Base-by-base conservation (phyloP, 1,284 basidiomycete species). In the Trichosporon ovoides region DNA sequence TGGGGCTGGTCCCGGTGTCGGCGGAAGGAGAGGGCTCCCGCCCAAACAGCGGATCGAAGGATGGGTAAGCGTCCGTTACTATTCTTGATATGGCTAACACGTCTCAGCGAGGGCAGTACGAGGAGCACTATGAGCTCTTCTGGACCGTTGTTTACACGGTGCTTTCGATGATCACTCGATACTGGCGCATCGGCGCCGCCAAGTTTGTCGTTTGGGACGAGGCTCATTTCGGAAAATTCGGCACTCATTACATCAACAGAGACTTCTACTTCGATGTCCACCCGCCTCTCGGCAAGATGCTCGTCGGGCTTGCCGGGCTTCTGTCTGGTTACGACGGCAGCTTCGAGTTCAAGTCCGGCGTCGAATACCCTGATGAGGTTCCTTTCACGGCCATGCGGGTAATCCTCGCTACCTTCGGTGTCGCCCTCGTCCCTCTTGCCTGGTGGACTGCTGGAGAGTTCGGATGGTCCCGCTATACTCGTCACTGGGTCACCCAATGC, bases 201-300 rank as follows among this genome's bases (percentile, higher is more conserved):
- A 84, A 88, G 69, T 77, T 84, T 65, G 95, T 98, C 76, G 86
- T 98, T 59, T 98, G 96, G 95, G 96, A 98, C 77, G 96, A 98
- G 81, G 92, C 92, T n/a, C 92, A 96, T 77, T 96, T 96, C 77
- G 92, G 93, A 68, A 96, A 96, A 78, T 96, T 96, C 77, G 92
- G 91, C 56, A 91, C 91, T 24, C 89, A 96, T 78, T 98, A 98
- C 77, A 78, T 83, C 69, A 82, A 82, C 68, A 79, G 81, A 53
- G 77, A 79, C 60, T 79, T 78, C 62, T 79, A 79, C 67, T 79
- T 79, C 60, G 77, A 79, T 72, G 93, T 96, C 18, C 95, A 98
- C 73, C 95, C 95, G 2, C 95, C 95, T 0, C 83, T 98, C 36
- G 95, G 96, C 20, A 98, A 98, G 81, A 98, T 98, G 92, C 83